Conservation (phyloP, 306 rosid species). For the Adenanthera pavonina region DNA sequence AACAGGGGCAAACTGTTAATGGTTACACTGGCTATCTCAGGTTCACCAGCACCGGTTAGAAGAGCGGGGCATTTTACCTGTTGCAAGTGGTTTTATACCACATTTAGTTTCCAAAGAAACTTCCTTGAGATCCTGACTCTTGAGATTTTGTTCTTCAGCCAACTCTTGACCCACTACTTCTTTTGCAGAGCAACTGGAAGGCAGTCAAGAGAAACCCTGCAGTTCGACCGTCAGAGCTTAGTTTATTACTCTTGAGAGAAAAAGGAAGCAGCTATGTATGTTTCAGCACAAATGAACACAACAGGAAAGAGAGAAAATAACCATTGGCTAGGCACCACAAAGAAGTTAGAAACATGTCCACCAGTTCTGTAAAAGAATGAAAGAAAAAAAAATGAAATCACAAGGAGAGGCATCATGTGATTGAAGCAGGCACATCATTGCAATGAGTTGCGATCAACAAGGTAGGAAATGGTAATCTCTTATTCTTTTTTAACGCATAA, state of each 20-base stretch:
- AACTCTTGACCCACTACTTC: constrained; percentile 26
- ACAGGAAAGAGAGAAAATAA: not conserved
- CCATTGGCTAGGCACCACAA: not conserved
- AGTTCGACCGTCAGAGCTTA: not conserved
- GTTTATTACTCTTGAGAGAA: not conserved
- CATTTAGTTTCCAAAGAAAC: not conserved
- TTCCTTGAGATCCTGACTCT: not conserved
- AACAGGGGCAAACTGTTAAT: constrained; percentile 28
- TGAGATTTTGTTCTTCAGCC: constrained; percentile 6
- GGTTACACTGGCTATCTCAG: constrained; percentile 35
- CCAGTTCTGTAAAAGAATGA: no score
- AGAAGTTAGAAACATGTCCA: not conserved
- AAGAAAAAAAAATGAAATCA: no score
- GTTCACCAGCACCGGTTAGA: constrained; percentile 30
- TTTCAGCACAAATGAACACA: not conserved
- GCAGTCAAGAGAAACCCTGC: constrained; percentile 38
- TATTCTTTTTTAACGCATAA: not conserved
- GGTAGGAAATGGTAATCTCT: not conserved
- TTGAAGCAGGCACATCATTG: no score
- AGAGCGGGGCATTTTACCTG: constrained; percentile 39
- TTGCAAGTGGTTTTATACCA: constrained; percentile 34
- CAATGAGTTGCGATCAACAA: not conserved
- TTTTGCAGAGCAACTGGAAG: constrained; percentile 30
- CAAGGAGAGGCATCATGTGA: no score
- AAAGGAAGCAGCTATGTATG: not conserved